A percentile compares a stretch with the other conserved stretches of the same genome.
Conservation (phyloP, 2,329 filamentous ascomycete genomes). For the Cladophialophora carrionii region DNA sequence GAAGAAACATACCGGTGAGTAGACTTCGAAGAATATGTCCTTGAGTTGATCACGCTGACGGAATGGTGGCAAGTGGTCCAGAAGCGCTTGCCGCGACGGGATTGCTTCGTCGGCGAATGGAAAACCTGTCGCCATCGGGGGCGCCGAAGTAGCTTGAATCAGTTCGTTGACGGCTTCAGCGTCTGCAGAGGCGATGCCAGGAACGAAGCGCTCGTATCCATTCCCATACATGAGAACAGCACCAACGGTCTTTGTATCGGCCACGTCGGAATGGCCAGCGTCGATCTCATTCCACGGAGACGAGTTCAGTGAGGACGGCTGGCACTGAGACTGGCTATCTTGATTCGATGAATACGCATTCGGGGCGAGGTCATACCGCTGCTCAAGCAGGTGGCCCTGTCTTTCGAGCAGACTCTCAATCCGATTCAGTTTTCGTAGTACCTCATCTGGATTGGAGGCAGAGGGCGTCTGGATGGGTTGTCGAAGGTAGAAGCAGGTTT, state of each 20-base stretch:
- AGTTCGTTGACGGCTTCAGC: constrained; percentile 22
- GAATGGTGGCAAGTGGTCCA: constrained; percentile 44
- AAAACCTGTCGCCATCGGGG: constrained; percentile 32
- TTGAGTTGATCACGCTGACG: constrained; percentile 46
- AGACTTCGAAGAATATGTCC: constrained; percentile 45
- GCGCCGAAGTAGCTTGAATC: constrained; percentile 20
- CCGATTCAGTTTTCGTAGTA: constrained; percentile 45
- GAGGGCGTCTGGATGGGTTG: constrained; percentile 33
- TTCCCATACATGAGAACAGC: constrained; percentile 40
- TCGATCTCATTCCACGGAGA: constrained; percentile 35
- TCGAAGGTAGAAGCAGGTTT: constrained; percentile 45
- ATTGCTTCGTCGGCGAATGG: constrained; percentile 41
- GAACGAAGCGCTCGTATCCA: constrained; percentile 40
- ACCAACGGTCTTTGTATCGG: constrained; percentile 36
- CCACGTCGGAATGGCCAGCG: constrained; percentile 39
- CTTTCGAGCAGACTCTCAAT: constrained; percentile 45
- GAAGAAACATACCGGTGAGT: constrained; percentile 44
- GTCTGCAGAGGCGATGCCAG: constrained; percentile 41
- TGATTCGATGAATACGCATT: constrained; percentile 3
- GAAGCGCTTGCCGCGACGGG: constrained; percentile 40
- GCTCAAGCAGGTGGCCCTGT: constrained; percentile 37
- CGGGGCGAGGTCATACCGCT: constrained; percentile 1
- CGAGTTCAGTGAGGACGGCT: constrained; percentile 26
- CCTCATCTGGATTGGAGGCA: constrained; percentile 11
- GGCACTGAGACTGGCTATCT: constrained; percentile 10